Percentiles rank a stretch among this genome's conserved stretches.
Evolutionary conservation across 2,329 filamentous ascomycete species (phyloP).

Genomic region (Colletotrichum siamense): DNA sequence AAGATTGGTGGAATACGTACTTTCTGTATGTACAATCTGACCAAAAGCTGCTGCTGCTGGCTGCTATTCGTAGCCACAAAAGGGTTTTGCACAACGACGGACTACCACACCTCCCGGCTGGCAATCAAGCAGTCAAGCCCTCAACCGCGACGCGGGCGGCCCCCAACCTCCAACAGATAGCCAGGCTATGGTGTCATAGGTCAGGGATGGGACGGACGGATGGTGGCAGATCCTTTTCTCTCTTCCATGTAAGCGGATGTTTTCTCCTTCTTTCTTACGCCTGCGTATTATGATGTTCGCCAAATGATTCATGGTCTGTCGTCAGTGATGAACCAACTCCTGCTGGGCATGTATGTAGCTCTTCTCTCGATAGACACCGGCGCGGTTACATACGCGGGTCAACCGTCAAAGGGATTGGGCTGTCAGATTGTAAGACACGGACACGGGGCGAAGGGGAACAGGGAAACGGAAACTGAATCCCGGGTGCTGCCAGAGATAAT

Average conservation of each 20-base stretch:
- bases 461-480: background rate
- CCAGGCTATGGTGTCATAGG: constrained; percentile 14
- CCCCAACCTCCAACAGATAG: constrained; percentile 3
- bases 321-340: background rate
- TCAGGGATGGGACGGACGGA: constrained; percentile 9
- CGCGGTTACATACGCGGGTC: background rate
- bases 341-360: background rate
- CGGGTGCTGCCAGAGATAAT: background rate
- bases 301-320: background rate
- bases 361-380: background rate
- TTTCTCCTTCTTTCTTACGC: background rate
- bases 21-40: background rate
- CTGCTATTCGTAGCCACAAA: background rate
- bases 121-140: constrained; percentile 6
- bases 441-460: background rate
- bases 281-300: background rate
- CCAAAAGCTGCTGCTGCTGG: background rate
- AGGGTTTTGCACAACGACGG: background rate
- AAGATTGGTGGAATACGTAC: background rate
- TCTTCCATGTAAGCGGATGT: background rate
- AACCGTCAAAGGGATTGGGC: background rate
- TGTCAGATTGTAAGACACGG: background rate
- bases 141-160: background rate
- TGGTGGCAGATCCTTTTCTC: constrained; percentile 12
- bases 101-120: constrained; percentile 2